Base-by-base conservation (phyloP, 352 stramenopile genomes). In the Globisporangium parvum region DNA sequence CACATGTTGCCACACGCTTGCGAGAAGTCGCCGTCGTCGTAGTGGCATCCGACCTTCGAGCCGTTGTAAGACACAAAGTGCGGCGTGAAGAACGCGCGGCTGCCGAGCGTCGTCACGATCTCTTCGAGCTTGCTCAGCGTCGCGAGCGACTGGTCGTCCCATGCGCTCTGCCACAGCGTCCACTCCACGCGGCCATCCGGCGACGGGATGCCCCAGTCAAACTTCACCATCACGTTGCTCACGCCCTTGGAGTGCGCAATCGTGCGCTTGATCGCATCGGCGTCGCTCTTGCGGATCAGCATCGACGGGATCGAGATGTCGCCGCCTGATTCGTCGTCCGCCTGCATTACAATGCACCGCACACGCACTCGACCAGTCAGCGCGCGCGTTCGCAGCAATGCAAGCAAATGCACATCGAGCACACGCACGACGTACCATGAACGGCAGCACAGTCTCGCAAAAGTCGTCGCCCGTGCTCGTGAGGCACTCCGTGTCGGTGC, bases 301-400 rank as follows among this genome's bases (percentile, higher is more conserved):
- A 98, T 98, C 40, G 88, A 96, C 10, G 96, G 95, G 63, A 99
- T 98, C 33, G 91, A 91, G 73, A 99, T 98, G 68, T 98, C 96
- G 8, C 77, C 75, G n/a, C 94, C 96, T 47, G 80, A 97, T 52
- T 97, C 96, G 62, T 99, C 96, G 62, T 98, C 96, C 18, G 95
- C 87, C 93, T 84, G 62, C 15, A 47, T 15, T 4, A 56, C 9
- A 31, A 26, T 17, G 8, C 31, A 37, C 10, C 23, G 24, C 18
- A 62, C 18, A 31, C 31, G 6, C 8, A 41, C 12, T 51, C 12
- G 44, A 50, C 18, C 41, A 46, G 28, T 23, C 9, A 18, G 4
- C 44, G n/a, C 21, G 23, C 20, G 6, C 44, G 33, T 6, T 20
- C 31, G 48, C 47, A 62, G 14, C 35, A 63, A 47, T 52, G 28